phyloP scores from a whole-genome alignment of 345 rosid genomes.

The Adansonia digitata region DNA sequence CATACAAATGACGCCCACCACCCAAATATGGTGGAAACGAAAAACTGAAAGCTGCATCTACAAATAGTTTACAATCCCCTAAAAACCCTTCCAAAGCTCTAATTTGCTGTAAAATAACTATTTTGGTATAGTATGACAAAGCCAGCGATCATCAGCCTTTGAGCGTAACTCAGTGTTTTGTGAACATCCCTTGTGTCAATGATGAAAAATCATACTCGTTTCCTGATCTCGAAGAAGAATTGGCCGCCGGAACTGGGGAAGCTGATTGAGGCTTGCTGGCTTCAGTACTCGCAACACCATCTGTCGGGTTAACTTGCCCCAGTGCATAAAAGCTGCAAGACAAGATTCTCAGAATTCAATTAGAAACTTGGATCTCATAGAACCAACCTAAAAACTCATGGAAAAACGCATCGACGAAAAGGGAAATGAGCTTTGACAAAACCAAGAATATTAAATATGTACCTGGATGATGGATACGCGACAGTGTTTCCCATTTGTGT shows the following conservation, averaged over 20 bases:
- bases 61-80: conserved; percentile 38
- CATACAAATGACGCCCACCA: conserved; percentile 37
- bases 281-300: conserved; percentile 37
- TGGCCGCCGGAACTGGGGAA: conserved; percentile 31
- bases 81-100: neutral
- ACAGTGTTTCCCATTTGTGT: conserved; percentile 42
- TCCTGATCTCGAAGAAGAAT: conserved; percentile 48
- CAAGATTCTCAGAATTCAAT: neutral
- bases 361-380: neutral
- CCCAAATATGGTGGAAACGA: conserved; percentile 14
- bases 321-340: conserved; percentile 43
- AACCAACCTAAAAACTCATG: neutral
- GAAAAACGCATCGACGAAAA: neutral
- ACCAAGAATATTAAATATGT: conserved; percentile 9
- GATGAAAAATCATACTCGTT: conserved; percentile 91
- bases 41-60: conserved; percentile 30
- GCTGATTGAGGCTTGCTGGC: conserved; percentile 54
- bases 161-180: conserved; percentile 49
- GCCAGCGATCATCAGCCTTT: conserved; percentile 12
- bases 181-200: conserved; percentile 79
- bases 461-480: conserved; percentile 59
- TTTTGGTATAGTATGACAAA: conserved; percentile 21
- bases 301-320: conserved; percentile 49
- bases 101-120: conserved; percentile 28
- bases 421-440: neutral